Conservation (phyloP, 257 asterid species). For the Ocimum tenuiflorum region DNA sequence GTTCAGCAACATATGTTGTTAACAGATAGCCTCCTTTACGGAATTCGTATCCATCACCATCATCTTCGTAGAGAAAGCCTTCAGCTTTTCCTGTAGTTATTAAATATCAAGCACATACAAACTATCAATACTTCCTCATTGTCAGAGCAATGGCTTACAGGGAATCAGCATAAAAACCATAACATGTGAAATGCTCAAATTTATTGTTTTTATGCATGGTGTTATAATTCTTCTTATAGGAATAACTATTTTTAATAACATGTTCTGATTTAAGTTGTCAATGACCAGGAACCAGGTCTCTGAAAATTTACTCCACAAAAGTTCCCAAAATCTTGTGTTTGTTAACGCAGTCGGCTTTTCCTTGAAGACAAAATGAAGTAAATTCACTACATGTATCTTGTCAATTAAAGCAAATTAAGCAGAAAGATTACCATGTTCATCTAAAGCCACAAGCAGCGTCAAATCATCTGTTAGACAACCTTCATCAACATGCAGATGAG, state of each 20-base stretch:
- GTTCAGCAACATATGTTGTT: slow-evolving; percentile 74
- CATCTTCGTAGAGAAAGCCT: slow-evolving; percentile 78
- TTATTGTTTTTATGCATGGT: background rate
- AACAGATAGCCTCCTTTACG: slow-evolving; percentile 50
- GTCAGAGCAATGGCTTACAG: background rate
- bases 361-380: background rate
- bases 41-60: slow-evolving; percentile 86
- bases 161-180: background rate
- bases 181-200: background rate
- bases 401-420: background rate
- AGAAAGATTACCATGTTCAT: slow-evolving; percentile 53
- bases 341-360: background rate
- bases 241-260: too few relatives aligned
- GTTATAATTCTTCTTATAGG: too few relatives aligned
- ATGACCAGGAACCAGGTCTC: background rate
- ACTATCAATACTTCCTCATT: background rate
- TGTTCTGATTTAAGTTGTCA: background rate
- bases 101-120: background rate
- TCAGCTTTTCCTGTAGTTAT: slow-evolving; percentile 69
- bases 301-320: background rate
- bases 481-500: slow-evolving; percentile 56
- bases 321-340: background rate
- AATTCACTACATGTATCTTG: background rate
- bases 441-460: slow-evolving; percentile 63
- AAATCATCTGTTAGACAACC: slow-evolving; percentile 63